Evolutionary conservation across 768 basidiomycete genomes (phyloP), one percentile per base, ranked within the genome.

Genomic region (Trametes elegans): DNA sequence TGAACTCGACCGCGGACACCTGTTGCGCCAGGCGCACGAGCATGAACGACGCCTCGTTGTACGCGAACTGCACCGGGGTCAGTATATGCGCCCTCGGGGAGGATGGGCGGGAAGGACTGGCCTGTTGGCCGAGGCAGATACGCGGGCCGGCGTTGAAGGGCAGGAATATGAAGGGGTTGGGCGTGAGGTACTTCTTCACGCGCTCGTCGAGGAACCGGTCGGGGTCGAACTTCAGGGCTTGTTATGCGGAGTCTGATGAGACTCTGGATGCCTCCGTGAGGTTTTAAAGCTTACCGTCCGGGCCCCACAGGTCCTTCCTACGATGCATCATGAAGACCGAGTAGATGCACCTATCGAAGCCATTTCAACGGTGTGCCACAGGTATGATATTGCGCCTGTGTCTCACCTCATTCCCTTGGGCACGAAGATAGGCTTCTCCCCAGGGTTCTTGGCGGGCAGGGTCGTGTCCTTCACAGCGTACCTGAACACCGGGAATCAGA

Each of bases 181-280:
- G 73, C 0, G 70, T 72, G n/a, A 83, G 69, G 53, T 80, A 80
- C 59, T 76, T 58, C 31, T 62, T 72, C 6, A 79, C 62, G 21
- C 83, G 71, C 11, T 75, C 74, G 46, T 85, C 83, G 31, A 84
- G 65, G 73, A 84, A 86, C 9, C 84, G 73, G 60, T 84, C 81
- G 0, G 84, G 84, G 60, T 85, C 82, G 59, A 84, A 85, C 45
- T 72, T 53, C 35, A 59, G 10, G 58, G 62, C 55, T n/a, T 60
- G 57, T 55, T 21, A 2, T 24, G 16, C 26, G 5, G 11, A 13
- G 5, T 11, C 3, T 45, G 36, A 13, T 23, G 3, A 32, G 6
- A 18, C 24, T 13, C 16, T 9, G 7, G 39, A 7, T 31, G 23
- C 31, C 16, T 21, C 7, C 1, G 19, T 11, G 31, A 19, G 8